A percentile compares a stretch with the other conserved stretches of the same genome.
phyloP scores from a whole-genome alignment of 345 rosid genomes.

The Brassica rapa region DNA sequence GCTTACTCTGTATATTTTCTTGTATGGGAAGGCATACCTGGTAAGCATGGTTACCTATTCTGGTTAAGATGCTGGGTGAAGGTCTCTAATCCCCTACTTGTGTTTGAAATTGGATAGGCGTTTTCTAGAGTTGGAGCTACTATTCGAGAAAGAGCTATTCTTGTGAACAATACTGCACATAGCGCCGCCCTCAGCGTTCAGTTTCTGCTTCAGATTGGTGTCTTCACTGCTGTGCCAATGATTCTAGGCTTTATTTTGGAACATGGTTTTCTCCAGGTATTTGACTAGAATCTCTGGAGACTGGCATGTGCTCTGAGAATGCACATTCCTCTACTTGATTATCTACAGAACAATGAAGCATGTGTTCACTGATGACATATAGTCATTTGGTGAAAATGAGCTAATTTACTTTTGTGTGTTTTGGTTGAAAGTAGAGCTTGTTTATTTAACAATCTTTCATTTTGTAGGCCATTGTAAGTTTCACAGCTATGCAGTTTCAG shows the following conservation, averaged over 20 bases:
- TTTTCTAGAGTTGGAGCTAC: conserved; percentile 90
- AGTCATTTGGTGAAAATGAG: not conserved
- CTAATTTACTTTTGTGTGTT: conserved; percentile 10
- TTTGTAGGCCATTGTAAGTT: conserved; percentile 84
- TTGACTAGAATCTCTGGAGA: conserved; percentile 8
- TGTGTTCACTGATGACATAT: not conserved
- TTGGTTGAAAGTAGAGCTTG: conserved; percentile 4
- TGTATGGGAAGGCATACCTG: conserved; percentile 89
- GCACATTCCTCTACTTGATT: not conserved
- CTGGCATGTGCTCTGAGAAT: not conserved
- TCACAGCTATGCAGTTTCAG: conserved; percentile 90
- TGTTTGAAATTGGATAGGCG: conserved; percentile 55
- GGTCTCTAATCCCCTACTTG: conserved; percentile 3
- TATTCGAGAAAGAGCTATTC: conserved; percentile 55
- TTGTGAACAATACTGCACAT: conserved; percentile 62
- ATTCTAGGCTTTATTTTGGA: conserved; percentile 59
- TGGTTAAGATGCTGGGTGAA: conserved; percentile 12
- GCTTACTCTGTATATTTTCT: conserved; percentile 78
- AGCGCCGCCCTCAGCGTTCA: conserved; percentile 84
- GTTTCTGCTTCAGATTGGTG: conserved; percentile 93
- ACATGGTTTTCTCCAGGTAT: conserved; percentile 44
- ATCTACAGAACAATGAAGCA: not conserved
- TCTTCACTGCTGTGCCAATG: conserved; percentile 96
- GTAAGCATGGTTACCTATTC: conserved; percentile 49
- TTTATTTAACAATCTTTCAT: not conserved